Conservation (phyloP, 2,329 filamentous ascomycete genomes). For the Ceratocystiopsis minuta region DNA sequence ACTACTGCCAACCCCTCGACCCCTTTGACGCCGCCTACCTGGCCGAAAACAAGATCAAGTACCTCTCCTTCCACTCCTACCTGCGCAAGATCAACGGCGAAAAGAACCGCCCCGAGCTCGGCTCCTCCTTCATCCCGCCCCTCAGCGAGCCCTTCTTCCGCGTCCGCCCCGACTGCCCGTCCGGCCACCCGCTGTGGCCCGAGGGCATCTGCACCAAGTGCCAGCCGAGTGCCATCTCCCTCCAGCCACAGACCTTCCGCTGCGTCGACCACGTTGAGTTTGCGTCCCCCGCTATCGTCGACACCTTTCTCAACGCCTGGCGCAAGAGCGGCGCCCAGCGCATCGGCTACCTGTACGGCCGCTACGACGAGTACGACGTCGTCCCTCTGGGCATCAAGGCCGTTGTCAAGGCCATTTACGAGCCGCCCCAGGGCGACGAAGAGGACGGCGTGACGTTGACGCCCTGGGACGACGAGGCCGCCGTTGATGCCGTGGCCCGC, state of each 20-base stretch:
- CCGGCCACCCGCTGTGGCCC: conserved; percentile 83
- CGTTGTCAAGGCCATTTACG: conserved; percentile 91
- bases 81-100: conserved; percentile 88
- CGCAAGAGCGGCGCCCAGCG: conserved; percentile 68
- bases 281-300: conserved; percentile 64
- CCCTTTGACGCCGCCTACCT: conserved; percentile 83
- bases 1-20: conserved; percentile 94
- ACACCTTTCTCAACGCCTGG: conserved; percentile 86
- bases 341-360: conserved; percentile 78
- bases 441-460: conserved; percentile 71
- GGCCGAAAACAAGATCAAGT: conserved; percentile 94
- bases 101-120: conserved; percentile 89
- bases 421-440: conserved; percentile 82
- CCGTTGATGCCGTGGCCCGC: conserved; percentile 62
- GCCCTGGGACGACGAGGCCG: conserved; percentile 69
- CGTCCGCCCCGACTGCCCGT: conserved; percentile 75
- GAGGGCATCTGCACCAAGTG: conserved; percentile 97
- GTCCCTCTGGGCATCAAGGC: conserved; percentile 90
- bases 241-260: conserved; percentile 83
- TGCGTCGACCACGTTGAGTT: conserved; percentile 99
- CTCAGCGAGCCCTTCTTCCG: conserved; percentile 84
- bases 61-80: conserved; percentile 88
- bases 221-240: conserved; percentile 87
- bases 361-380: conserved; percentile 77
- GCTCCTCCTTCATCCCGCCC: conserved; percentile 89